phyloP scores from a whole-genome alignment of 2,329 filamentous ascomycete genomes.

The Pseudonectria foliicola region DNA sequence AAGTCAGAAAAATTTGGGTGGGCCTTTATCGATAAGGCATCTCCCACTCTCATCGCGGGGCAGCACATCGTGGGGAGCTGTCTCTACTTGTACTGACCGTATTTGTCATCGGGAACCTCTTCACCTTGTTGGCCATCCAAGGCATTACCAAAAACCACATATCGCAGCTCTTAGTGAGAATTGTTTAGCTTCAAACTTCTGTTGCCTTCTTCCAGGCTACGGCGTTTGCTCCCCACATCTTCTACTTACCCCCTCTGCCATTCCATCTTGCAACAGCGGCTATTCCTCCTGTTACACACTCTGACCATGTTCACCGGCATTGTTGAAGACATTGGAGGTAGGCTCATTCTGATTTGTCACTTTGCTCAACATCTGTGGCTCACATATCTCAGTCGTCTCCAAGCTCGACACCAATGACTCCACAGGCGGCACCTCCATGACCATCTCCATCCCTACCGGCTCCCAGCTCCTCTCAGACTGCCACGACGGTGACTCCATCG shows the following conservation, averaged over 20 bases:
- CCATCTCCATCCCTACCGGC: conserved; percentile 61
- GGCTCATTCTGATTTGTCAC: conserved; percentile 23
- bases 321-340: conserved; percentile 88
- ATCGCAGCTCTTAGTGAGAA: no score
- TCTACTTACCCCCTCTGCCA: no score
- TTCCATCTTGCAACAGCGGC: no score
- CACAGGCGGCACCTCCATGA: conserved; percentile 83
- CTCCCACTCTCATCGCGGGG: conserved; percentile 21
- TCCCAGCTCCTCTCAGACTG: conserved; percentile 76
- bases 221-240: no score
- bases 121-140: background rate
- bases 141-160: no score
- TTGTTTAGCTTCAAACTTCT: no score
- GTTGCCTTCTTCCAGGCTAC: no score
- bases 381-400: conserved; percentile 62
- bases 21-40: conserved; percentile 25
- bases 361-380: no score
- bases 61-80: conserved; percentile 4
- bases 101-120: conserved; percentile 18
- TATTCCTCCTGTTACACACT: background rate
- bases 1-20: conserved; percentile 24
- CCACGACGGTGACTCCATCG: conserved; percentile 86
- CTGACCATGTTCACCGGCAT: conserved; percentile 94
- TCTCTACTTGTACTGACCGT: no score
- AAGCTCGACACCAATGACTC: conserved; percentile 73